A percentile compares a stretch with the other conserved stretches of the same genome.
phyloP scores from a whole-genome alignment of 1,284 basidiomycete genomes.

The Agroathelia rolfsii region DNA sequence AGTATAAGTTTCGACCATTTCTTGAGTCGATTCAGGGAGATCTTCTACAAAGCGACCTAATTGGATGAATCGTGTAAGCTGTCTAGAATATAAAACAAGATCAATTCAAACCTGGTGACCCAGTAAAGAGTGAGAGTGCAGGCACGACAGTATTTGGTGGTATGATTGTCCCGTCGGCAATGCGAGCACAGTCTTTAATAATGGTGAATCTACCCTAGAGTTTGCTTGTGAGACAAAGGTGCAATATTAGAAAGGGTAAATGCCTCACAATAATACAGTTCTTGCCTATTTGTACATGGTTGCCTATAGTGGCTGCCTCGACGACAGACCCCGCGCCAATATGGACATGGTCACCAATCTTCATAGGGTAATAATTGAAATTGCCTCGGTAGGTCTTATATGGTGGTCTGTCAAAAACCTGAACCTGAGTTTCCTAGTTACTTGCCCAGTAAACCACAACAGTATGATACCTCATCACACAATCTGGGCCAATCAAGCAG shows the following conservation, averaged over 20 bases:
- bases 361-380: constrained; percentile 98
- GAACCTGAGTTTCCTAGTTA: too few species aligned
- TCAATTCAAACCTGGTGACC: constrained; percentile 69
- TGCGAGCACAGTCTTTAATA: constrained; percentile 90
- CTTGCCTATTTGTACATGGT: constrained; percentile 90
- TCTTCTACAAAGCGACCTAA: constrained; percentile 79
- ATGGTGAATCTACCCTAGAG: constrained; percentile 89
- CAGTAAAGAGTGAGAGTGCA: constrained; percentile 76
- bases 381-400: constrained; percentile 86
- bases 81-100: neutral
- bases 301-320: constrained; percentile 92
- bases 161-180: constrained; percentile 81
- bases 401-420: constrained; percentile 48
- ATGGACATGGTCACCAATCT: constrained; percentile 90
- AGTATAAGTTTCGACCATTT: constrained; percentile 67
- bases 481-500: constrained; percentile 83
- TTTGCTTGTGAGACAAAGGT: neutral
- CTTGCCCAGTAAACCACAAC: too few species aligned
- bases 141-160: constrained; percentile 92
- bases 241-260: constrained; percentile 3
- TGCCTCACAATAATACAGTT: constrained; percentile 85
- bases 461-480: constrained; percentile 65
- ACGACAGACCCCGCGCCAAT: constrained; percentile 83
- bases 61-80: constrained; percentile 7
- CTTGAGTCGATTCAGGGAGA: constrained; percentile 85